phyloP scores from a whole-genome alignment of 1,139 yeast genomes.

The Pichia sp. region DNA sequence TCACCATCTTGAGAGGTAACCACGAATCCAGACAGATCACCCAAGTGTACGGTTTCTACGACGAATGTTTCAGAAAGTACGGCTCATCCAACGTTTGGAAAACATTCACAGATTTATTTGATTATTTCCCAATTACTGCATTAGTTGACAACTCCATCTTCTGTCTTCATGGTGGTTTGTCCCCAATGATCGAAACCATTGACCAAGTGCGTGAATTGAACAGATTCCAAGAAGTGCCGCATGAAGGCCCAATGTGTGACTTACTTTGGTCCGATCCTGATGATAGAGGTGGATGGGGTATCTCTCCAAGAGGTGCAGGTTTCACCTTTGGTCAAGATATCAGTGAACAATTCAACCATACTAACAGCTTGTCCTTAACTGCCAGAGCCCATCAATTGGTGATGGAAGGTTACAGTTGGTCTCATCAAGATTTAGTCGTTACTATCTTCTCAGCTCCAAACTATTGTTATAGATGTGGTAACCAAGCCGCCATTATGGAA shows the following conservation, averaged over 20 bases:
- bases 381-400: constrained; percentile 98
- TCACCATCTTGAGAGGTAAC: constrained; percentile 92
- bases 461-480: constrained; percentile 96
- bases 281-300: constrained; percentile 95
- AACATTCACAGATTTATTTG: constrained; percentile 70
- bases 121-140: constrained; percentile 92
- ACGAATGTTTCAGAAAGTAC: constrained; percentile 93
- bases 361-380: constrained; percentile 78
- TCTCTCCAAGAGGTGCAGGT: constrained; percentile 98
- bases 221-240: constrained; percentile 91
- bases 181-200: constrained; percentile 88
- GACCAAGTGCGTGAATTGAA: constrained; percentile 77
- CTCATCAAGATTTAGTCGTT: constrained; percentile 76
- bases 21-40: constrained; percentile 98
- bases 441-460: constrained; percentile 98
- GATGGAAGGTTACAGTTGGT: constrained; percentile 88
- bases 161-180: constrained; percentile 96
- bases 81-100: constrained; percentile 97
- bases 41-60: constrained; percentile 97
- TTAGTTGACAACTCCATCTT: constrained; percentile 69
- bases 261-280: constrained; percentile 98
- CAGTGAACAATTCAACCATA: constrained; percentile 76
- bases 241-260: constrained; percentile 99
- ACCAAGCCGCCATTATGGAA: constrained; percentile 99
- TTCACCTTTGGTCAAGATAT: constrained; percentile 90